These are phyloP conservation scores for Trypanosomatidae sp. DNA, from an alignment of 208 protist species.

Conservation along the genomic window DNA sequence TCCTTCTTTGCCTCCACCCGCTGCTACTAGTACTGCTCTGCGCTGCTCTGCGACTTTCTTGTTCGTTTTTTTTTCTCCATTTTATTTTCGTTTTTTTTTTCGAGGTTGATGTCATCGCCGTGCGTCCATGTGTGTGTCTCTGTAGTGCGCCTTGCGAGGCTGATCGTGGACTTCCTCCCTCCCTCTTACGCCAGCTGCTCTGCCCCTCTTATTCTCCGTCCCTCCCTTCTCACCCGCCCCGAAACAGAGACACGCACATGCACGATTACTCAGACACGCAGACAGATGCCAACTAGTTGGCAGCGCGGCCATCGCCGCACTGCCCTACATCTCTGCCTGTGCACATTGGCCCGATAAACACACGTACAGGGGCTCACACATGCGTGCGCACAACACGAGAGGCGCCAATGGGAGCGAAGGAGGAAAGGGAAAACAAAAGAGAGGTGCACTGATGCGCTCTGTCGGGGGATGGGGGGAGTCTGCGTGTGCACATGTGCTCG, in stretches of 20 bases:
- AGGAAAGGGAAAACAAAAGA: too few relatives aligned
- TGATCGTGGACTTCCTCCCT: neutral
- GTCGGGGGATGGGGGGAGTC: neutral
- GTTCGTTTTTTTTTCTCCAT: too few relatives aligned
- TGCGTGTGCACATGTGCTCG: neutral
- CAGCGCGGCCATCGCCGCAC: neutral
- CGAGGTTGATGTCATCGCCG: neutral
- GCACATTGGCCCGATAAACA: neutral
- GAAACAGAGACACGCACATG: neutral
- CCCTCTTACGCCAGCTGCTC: neutral
- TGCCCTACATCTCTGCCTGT: neutral
- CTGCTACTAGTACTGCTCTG: neutral
- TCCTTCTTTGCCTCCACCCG: too few relatives aligned
- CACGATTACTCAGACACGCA: neutral
- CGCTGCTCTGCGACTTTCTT: neutral
- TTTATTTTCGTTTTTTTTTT: too few relatives aligned
- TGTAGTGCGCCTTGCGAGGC: neutral
- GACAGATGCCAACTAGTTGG: neutral
- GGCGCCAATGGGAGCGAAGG: too few relatives aligned
- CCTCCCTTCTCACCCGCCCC: neutral
- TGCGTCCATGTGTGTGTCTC: neutral
- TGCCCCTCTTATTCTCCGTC: neutral
- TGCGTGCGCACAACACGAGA: neutral
- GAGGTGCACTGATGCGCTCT: too few relatives aligned
- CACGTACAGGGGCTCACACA: neutral